These are phyloP conservation scores for Neonectria ditissima DNA, from an alignment of 2,329 filamentous ascomycete species.

Conservation along the genomic window DNA sequence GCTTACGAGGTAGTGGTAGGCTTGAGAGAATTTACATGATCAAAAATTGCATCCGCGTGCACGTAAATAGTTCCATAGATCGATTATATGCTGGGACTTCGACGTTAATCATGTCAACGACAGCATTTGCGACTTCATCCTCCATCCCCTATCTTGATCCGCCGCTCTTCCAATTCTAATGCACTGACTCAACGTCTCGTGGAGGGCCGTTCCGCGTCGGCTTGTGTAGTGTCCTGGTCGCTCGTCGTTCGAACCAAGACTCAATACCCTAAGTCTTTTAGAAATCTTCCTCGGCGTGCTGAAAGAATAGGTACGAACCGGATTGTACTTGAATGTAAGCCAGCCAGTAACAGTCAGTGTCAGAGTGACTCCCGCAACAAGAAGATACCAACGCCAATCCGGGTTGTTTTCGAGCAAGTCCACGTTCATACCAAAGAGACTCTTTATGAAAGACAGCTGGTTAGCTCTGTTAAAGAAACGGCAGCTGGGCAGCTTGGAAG, in stretches of 20 bases:
- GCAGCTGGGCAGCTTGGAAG: not conserved
- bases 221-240: too few species aligned
- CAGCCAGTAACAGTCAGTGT: not conserved
- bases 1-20: too few species aligned
- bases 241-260: not conserved
- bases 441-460: not conserved
- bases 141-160: too few species aligned
- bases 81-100: too few species aligned
- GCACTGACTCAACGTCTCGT: too few species aligned
- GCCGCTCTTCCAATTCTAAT: too few species aligned
- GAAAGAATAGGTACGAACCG: not conserved
- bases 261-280: not conserved
- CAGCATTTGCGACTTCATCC: too few species aligned
- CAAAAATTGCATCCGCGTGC: too few species aligned
- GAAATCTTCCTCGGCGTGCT: not conserved
- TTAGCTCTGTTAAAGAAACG: not conserved
- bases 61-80: too few species aligned
- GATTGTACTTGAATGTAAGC: not conserved
- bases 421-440: not conserved
- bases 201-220: too few species aligned
- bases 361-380: not conserved
- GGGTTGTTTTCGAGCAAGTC: not conserved
- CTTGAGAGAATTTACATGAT: too few species aligned
- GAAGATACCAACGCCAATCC: not conserved
- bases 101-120: too few species aligned